phyloP scores from a whole-genome alignment of 164 flowering plant species.

The Dillenia suffruticosa region DNA sequence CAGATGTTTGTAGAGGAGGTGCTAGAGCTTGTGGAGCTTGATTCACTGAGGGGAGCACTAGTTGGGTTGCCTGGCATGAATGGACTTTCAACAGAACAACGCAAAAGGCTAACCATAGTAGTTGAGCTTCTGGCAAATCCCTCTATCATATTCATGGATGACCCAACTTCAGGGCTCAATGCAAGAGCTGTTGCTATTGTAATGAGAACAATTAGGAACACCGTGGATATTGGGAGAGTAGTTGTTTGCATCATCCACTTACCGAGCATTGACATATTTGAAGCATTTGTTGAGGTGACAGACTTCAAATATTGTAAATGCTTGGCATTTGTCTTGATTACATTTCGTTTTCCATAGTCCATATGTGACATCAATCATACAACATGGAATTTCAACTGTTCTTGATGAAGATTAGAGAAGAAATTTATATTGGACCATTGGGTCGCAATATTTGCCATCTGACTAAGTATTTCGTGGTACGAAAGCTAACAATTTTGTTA shows the following conservation, averaged over 20 bases:
- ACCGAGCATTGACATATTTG: slow-evolving; percentile 32
- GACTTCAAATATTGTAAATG: no score
- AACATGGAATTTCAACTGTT: slow-evolving; percentile 32
- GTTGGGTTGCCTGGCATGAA: slow-evolving; percentile 35
- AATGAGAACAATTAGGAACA: slow-evolving; percentile 32
- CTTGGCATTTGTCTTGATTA: no score
- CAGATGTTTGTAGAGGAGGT: slow-evolving; percentile 33
- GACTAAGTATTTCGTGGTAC: slow-evolving; percentile 59
- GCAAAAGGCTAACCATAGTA: slow-evolving; percentile 31
- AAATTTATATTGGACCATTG: slow-evolving; percentile 53
- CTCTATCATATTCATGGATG: slow-evolving; percentile 37
- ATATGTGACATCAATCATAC: not conserved
- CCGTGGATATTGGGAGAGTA: slow-evolving; percentile 30
- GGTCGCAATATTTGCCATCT: slow-evolving; percentile 40
- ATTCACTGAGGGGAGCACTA: slow-evolving; percentile 24
- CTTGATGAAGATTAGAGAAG: slow-evolving; percentile 56
- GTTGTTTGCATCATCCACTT: slow-evolving; percentile 37
- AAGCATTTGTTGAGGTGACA: slow-evolving; percentile 33
- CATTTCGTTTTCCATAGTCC: no score
- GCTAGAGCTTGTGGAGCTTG: slow-evolving; percentile 31
- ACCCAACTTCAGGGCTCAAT: slow-evolving; percentile 37
- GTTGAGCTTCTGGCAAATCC: slow-evolving; percentile 35
- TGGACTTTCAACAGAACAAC: slow-evolving; percentile 38
- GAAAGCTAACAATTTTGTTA: not conserved
- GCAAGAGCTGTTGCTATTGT: slow-evolving; percentile 39